phyloP scores from a whole-genome alignment of 176 grass and related monocot genomes.

The sorghum (Sorghum bicolor) region DNA sequence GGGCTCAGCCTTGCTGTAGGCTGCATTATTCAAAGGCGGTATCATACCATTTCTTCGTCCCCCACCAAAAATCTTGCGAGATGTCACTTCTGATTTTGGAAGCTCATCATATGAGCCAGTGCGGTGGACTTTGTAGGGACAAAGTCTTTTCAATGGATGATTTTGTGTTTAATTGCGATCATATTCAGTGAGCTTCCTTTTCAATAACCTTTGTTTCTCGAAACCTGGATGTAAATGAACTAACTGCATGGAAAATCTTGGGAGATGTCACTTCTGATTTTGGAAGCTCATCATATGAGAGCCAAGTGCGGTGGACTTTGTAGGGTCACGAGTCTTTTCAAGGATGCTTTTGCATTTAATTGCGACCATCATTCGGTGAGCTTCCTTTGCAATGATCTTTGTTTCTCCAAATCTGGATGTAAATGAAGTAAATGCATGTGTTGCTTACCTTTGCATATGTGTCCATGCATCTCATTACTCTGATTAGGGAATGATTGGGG shows the following conservation, averaged over 20 bases:
- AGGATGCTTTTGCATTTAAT: not conserved
- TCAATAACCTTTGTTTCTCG: not conserved
- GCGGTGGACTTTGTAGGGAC: slow-evolving; percentile 28
- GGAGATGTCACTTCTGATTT: slow-evolving; percentile 33
- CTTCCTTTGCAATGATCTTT: not conserved
- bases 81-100: slow-evolving; percentile 30
- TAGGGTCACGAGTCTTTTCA: slow-evolving; percentile 25
- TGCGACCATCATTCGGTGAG: not conserved
- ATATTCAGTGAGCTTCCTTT: not conserved
- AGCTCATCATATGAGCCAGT: slow-evolving; percentile 35
- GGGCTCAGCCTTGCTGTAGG: slow-evolving; percentile 36
- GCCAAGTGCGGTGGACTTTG: slow-evolving; percentile 21
- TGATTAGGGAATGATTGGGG: slow-evolving; percentile 7
- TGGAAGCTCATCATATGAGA: slow-evolving; percentile 36
- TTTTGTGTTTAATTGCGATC: not conserved
- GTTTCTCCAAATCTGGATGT: slow-evolving; percentile 1
- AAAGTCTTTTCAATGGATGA: slow-evolving; percentile 26
- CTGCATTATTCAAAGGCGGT: slow-evolving; percentile 50
- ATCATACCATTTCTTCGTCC: slow-evolving; percentile 51
- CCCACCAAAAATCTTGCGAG: slow-evolving; percentile 36
- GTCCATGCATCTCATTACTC: not conserved
- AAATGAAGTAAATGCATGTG: not conserved
- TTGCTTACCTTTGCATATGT: not conserved
- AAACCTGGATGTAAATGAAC: slow-evolving; percentile 4
- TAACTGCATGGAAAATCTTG: slow-evolving; percentile 9